Conservation (phyloP, 1,139 yeast species). For the Suhomyces bribrorum region DNA sequence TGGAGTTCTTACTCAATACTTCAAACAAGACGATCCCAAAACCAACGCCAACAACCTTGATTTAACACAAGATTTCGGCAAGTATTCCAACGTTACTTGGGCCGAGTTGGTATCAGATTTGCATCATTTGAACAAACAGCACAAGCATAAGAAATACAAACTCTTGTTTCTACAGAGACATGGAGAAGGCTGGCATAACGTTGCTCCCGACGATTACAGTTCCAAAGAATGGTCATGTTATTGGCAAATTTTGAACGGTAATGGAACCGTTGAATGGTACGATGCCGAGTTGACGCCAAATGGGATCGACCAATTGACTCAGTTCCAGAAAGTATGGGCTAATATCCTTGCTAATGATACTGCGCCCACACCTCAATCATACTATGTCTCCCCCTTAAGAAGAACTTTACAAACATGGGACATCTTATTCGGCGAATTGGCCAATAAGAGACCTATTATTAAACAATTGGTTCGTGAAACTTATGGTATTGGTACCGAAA, state of each 20-base stretch:
- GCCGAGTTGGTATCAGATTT: conserved; percentile 12
- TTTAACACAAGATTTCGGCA: conserved; percentile 22
- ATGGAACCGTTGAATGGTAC: conserved; percentile 33
- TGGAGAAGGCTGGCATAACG: conserved; percentile 45
- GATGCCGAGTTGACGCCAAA: conserved; percentile 38
- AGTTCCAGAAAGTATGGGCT: conserved; percentile 22
- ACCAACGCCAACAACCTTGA: conserved; percentile 18
- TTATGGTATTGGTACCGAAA: conserved; percentile 40
- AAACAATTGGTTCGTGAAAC: conserved; percentile 40
- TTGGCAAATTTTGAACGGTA: conserved; percentile 34
- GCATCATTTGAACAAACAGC: conserved; percentile 8
- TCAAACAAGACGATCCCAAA: conserved; percentile 22
- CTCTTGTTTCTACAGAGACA: conserved; percentile 42
- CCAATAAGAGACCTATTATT: conserved; percentile 23
- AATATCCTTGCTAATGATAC: conserved; percentile 18
- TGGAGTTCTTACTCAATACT: conserved; percentile 16
- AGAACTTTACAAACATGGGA: conserved; percentile 39
- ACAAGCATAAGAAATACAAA: conserved; percentile 18
- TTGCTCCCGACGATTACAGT: conserved; percentile 25
- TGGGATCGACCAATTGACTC: conserved; percentile 26
- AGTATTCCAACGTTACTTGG: conserved; percentile 23
- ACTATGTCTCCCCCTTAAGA: conserved; percentile 37
- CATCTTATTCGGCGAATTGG: conserved; percentile 26
- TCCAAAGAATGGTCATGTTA: conserved; percentile 34
- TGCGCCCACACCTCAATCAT: conserved; percentile 31